These are phyloP conservation scores for Quercus glauca DNA, from an alignment of 306 rosid genomes.

Conservation along the genomic window DNA sequence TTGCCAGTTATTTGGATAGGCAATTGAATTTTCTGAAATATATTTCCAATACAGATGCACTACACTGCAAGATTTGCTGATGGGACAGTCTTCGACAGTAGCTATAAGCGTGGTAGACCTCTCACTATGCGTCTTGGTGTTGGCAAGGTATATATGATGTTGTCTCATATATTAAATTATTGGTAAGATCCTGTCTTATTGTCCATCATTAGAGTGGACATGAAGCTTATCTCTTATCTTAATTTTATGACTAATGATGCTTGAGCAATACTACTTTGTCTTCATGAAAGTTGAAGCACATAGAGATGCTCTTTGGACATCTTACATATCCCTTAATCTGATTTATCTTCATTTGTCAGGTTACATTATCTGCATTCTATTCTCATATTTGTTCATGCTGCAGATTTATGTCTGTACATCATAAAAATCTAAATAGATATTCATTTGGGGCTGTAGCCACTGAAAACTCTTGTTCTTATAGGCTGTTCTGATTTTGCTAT, in stretches of 20 bases:
- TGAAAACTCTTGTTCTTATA: not conserved
- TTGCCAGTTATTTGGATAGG: not conserved
- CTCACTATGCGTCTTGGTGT: conserved; percentile 94
- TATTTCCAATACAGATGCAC: conserved; percentile 50
- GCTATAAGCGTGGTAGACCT: conserved; percentile 84
- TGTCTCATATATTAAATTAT: not conserved
- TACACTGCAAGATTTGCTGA: conserved; percentile 88
- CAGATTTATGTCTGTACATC: not conserved
- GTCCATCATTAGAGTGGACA: not conserved
- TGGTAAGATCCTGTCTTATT: not conserved
- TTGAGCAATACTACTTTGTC: not conserved
- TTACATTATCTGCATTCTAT: not conserved
- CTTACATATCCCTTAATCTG: not conserved
- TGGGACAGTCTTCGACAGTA: conserved; percentile 87
- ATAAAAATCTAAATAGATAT: not conserved
- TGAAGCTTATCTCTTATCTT: not conserved
- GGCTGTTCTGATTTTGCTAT: not conserved
- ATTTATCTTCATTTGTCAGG: conserved; percentile 1
- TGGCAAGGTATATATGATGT: conserved; percentile 60
- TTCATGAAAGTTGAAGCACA: not conserved
- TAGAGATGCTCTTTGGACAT: not conserved
- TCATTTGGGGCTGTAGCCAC: not conserved
- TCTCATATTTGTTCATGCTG: not conserved
- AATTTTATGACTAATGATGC: not conserved
- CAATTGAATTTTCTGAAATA: not conserved